Percentiles rank a stretch among this genome's conserved stretches.
Evolutionary conservation across 192 early-diverging fungal genomes (phyloP).

Genomic region (Coemansia javaensis): DNA sequence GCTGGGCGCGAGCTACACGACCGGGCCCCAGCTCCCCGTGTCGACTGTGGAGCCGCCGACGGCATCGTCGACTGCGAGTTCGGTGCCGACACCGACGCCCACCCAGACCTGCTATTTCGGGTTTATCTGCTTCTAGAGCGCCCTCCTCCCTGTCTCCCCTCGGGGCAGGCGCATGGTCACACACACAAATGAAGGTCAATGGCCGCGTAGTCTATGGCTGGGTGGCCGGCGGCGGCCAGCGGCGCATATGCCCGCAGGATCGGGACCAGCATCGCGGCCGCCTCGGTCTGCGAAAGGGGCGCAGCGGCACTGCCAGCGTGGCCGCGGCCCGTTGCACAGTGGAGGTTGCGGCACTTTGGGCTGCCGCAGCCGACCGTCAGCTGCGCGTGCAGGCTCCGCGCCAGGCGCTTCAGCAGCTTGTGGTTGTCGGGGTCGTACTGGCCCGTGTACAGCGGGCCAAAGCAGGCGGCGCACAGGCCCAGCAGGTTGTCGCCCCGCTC

Average conservation of each 20-base stretch:
- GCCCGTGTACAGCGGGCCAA: slow-evolving; percentile 75
- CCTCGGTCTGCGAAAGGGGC: slow-evolving; percentile 15
- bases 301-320: neutral
- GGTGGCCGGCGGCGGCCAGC: slow-evolving; percentile 1
- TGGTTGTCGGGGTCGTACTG: slow-evolving; percentile 70
- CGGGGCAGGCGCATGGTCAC: no score
- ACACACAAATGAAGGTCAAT: slow-evolving; percentile 41
- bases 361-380: slow-evolving; percentile 73
- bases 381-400: slow-evolving; percentile 68
- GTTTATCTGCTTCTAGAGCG: slow-evolving; percentile 28
- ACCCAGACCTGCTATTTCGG: slow-evolving; percentile 17
- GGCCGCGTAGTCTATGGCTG: slow-evolving; percentile 16
- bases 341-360: slow-evolving; percentile 61
- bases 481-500: slow-evolving; percentile 54
- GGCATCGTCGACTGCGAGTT: neutral
- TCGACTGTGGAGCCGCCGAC: no score
- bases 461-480: slow-evolving; percentile 71
- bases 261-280: slow-evolving; percentile 25
- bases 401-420: slow-evolving; percentile 68
- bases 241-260: slow-evolving; percentile 32
- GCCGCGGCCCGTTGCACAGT: slow-evolving; percentile 34
- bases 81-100: neutral
- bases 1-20: slow-evolving; percentile 3
- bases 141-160: no score
- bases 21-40: neutral